phyloP scores from a whole-genome alignment of 73 alveolate species.

The Uronychia setigera region DNA sequence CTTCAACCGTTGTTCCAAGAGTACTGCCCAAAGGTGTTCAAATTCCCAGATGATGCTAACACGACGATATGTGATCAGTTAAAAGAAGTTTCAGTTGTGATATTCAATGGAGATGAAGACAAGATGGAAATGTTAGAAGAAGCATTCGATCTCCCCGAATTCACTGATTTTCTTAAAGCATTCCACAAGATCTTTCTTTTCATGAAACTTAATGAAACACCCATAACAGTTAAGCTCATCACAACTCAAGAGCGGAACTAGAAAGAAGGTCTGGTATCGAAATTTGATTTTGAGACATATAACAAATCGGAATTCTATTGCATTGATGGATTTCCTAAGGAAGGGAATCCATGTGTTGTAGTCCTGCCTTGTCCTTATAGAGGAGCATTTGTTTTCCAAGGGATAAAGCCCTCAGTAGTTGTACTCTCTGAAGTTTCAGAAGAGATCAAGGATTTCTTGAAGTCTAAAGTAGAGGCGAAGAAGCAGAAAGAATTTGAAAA shows the following conservation, averaged over 20 bases:
- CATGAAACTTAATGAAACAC: slow-evolving; percentile 59
- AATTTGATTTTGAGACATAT: slow-evolving; percentile 46
- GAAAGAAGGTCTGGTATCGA: slow-evolving; percentile 10
- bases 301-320: slow-evolving; percentile 40
- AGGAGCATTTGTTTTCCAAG: slow-evolving; percentile 54
- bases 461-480: not conserved
- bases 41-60: slow-evolving; percentile 12
- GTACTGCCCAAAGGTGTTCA: slow-evolving; percentile 21
- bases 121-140: slow-evolving; percentile 42
- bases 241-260: slow-evolving; percentile 4
- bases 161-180: slow-evolving; percentile 28
- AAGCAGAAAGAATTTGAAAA: not conserved
- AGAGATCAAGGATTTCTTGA: not conserved
- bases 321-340: slow-evolving; percentile 69
- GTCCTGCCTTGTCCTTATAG: slow-evolving; percentile 63
- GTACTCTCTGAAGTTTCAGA: not conserved
- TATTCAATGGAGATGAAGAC: slow-evolving; percentile 26
- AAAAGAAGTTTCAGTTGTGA: slow-evolving; percentile 14
- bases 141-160: slow-evolving; percentile 22
- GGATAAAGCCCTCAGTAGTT: slow-evolving; percentile 64
- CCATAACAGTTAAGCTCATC: slow-evolving; percentile 28
- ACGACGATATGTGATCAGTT: not conserved
- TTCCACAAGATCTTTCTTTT: slow-evolving; percentile 38
- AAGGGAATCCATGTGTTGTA: slow-evolving; percentile 55
- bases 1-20: slow-evolving; percentile 47